A percentile compares a stretch with the other conserved stretches of the same genome.
Conservation (phyloP, 1,284 basidiomycete genomes). For the Ustilago trichophora region DNA sequence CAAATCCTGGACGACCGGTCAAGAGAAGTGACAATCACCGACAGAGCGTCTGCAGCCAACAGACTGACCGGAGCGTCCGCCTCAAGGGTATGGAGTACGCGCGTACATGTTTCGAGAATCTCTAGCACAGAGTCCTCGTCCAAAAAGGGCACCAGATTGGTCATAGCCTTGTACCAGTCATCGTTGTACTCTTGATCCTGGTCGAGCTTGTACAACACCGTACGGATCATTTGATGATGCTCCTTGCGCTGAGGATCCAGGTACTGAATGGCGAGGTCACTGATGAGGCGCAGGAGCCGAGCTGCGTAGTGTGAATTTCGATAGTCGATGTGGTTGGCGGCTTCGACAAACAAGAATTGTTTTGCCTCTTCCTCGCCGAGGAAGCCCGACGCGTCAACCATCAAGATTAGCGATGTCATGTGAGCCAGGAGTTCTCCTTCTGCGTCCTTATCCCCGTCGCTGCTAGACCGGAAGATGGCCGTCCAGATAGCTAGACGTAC, state of each 20-base stretch:
- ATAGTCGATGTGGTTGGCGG: conserved; percentile 1
- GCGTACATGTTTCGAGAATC: not conserved
- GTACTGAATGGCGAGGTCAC: conserved; percentile 11
- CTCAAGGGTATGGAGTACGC: not conserved
- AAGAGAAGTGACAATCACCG: conserved; percentile 3
- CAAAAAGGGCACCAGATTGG: conserved; percentile 20
- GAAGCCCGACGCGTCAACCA: conserved; percentile 9
- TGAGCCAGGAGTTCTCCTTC: not conserved
- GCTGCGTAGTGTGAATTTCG: not conserved
- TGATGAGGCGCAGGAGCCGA: conserved; percentile 5
- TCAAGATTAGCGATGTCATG: conserved; percentile 6
- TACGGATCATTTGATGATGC: conserved; percentile 6
- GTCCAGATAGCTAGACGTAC: conserved; percentile 19
- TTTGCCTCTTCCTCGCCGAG: conserved; percentile 12
- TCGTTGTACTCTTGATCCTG: not conserved
- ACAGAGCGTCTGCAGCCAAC: conserved; percentile 6
- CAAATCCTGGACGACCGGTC: not conserved
- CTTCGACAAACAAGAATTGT: conserved; percentile 20
- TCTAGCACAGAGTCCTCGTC: not conserved
- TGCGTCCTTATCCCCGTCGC: not conserved
- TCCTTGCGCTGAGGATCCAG: conserved; percentile 20
- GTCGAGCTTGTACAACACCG: not conserved
- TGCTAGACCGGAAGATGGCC: conserved; percentile 12
- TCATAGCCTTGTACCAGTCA: conserved; percentile 5
- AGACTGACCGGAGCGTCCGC: not conserved